Base-by-base conservation (phyloP, 768 basidiomycete genomes). In the Tylopilus cervinicoccineus region DNA sequence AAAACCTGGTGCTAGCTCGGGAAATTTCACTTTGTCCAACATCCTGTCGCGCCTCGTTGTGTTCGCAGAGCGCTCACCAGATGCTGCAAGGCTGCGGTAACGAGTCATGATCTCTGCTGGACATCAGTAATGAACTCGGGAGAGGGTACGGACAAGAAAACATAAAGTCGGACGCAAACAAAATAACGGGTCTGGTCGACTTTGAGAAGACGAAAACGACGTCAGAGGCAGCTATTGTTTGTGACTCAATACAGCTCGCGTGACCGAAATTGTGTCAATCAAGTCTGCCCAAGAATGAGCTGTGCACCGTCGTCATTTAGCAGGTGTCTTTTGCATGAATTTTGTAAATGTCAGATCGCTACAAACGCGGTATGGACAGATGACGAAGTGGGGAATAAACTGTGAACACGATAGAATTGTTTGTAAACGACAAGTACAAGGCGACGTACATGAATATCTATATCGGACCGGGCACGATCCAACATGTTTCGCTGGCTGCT, bases 401-500 rank as follows among this genome's bases (percentile, higher is more conserved):
- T 40, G 27, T 14, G 17, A 22, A 31, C 23, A 20, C 19, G 20
- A 28, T 46, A n/a, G 1, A 6, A 31, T 41, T 5, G n/a, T 20
- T 37, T 45, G 19, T 12, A 14, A 14, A 26, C 4, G 26, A 12
- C 16, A 40, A 38, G 20, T 7, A 28, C 19, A 46, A 14, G 34
- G 20, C 7, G 43, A 54, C 61, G 33, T 39, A 65, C 60, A 38
- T 51, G 44, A 8, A 38, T 38, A 34, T 53, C 52, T 64, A 64
- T 24, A 27, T 9, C 19, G 49, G 36, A 32, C 37, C 16, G 11
- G 48, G 40, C 20, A 32, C 19, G 9, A 74, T 51, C 69, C 72
- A 73, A 31, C 52, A 51, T 10, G 56, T 58, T 41, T 84, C 79
- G 5, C 84, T 81, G 7, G 93, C 93, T 2, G 95, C 94, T 64